These are phyloP conservation scores for Starmerella scarabaei DNA, from an alignment of 805 yeast genomes.

Conservation along the genomic window DNA sequence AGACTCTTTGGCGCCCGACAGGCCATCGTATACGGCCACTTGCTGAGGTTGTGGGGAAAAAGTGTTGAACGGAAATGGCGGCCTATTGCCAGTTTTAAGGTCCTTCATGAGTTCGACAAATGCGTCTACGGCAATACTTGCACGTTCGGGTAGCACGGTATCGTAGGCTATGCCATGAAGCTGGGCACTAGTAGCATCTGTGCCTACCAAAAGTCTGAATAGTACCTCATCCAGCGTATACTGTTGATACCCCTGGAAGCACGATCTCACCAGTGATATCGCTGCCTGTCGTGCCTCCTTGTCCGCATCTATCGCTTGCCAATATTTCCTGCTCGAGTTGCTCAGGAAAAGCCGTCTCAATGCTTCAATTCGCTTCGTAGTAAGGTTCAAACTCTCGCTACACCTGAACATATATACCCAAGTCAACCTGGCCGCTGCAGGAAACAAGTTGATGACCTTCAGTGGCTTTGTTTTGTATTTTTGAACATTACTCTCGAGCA, in stretches of 20 bases:
- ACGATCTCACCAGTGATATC: conserved; percentile 59
- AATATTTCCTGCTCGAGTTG: conserved; percentile 47
- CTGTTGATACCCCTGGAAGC: conserved; percentile 68
- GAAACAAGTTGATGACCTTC: conserved; percentile 39
- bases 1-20: conserved; percentile 13
- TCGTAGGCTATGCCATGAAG: conserved; percentile 38
- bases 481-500: conserved; percentile 49
- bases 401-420: conserved; percentile 87
- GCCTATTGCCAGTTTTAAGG: conserved; percentile 41
- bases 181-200: conserved; percentile 18
- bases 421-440: conserved; percentile 55
- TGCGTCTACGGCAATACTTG: conserved; percentile 55
- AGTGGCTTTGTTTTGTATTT: conserved; percentile 50
- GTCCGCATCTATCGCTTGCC: conserved; percentile 35
- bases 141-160: conserved; percentile 51
- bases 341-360: conserved; percentile 44
- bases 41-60: not conserved
- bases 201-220: conserved; percentile 43
- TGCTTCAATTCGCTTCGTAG: conserved; percentile 61
- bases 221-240: conserved; percentile 68
- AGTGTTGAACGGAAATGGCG: conserved; percentile 42
- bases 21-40: not conserved
- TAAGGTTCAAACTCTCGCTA: conserved; percentile 78
- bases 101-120: conserved; percentile 63
- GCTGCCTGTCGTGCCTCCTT: conserved; percentile 40